Evolutionary conservation across 176 grass and related monocot species (phyloP).

Genomic region (Aegilops bicornis): DNA sequence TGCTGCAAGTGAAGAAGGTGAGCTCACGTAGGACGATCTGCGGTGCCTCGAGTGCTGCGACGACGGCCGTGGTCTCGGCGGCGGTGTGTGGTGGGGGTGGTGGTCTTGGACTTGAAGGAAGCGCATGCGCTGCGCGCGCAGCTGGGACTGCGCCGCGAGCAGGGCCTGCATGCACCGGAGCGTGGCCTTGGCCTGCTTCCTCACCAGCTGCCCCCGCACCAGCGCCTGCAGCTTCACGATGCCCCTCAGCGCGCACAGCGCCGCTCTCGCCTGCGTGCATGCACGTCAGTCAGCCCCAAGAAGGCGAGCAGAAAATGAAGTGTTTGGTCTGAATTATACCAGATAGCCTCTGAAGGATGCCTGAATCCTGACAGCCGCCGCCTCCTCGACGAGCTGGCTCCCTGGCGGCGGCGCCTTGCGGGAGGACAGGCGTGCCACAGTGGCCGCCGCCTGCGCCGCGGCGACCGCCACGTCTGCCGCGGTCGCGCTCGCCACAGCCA

Average conservation of each 20-base stretch:
- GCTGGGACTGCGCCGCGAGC: constrained; percentile 58
- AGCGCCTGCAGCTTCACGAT: constrained; percentile 84
- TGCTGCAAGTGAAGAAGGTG: not conserved
- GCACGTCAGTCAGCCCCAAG: not conserved
- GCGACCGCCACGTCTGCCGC: constrained; percentile 56
- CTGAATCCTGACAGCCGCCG: constrained; percentile 74
- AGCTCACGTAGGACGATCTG: constrained; percentile 53
- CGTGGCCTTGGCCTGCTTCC: constrained; percentile 81
- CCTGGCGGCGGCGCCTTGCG: constrained; percentile 1
- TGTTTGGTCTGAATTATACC: constrained; percentile 35
- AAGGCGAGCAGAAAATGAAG: not conserved
- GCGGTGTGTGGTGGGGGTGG: constrained; percentile 14
- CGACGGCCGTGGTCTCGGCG: constrained; percentile 47
- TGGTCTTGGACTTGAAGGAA: constrained; percentile 47
- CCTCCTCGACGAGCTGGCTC: constrained; percentile 33
- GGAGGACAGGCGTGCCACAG: constrained; percentile 46
- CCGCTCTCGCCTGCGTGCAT: constrained; percentile 62
- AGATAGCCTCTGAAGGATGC: constrained; percentile 75
- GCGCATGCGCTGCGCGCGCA: constrained; percentile 55
- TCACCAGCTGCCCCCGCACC: constrained; percentile 78
- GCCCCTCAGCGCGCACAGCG: constrained; percentile 78
- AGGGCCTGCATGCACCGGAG: constrained; percentile 89
- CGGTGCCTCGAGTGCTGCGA: constrained; percentile 54
- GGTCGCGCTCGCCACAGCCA: constrained; percentile 52
- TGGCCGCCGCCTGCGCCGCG: constrained; percentile 60